A percentile compares a stretch with the other conserved stretches of the same genome.
phyloP scores from a whole-genome alignment of 768 basidiomycete genomes.

The Mycena floridula region DNA sequence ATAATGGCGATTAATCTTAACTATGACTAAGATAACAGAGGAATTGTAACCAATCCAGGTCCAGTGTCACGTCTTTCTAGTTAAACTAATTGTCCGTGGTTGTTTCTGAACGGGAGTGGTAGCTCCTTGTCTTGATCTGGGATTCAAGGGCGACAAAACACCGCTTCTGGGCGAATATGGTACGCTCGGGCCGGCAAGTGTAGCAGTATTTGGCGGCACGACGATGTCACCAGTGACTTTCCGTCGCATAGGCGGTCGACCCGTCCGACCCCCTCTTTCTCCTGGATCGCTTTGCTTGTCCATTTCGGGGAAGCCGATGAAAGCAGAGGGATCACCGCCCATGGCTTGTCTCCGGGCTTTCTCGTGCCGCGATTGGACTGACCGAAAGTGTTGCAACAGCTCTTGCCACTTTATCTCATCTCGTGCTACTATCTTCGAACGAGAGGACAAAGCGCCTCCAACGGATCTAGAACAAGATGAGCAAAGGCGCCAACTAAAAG shows the following conservation, averaged over 20 bases:
- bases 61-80: constrained; percentile 18
- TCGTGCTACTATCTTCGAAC: constrained; percentile 69
- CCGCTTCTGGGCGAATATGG: constrained; percentile 25
- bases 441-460: constrained; percentile 39
- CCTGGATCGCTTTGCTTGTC: constrained; percentile 31
- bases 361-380: constrained; percentile 86
- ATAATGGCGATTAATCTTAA: no score
- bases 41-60: no score
- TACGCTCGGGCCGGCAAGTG: constrained; percentile 1
- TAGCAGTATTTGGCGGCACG: constrained; percentile 10
- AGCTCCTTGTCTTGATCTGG: constrained; percentile 50
- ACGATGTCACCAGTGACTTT: constrained; percentile 51
- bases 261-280: constrained; percentile 15
- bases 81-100: constrained; percentile 35
- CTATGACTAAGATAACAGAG: no score
- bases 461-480: constrained; percentile 15
- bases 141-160: constrained; percentile 69
- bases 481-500: not conserved
- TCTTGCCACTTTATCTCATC: constrained; percentile 99
- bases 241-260: constrained; percentile 48
- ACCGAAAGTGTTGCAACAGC: constrained; percentile 85
- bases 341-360: constrained; percentile 77
- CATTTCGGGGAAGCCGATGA: constrained; percentile 40
- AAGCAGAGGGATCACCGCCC: constrained; percentile 53
- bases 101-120: constrained; percentile 20